These are phyloP conservation scores for Termitomyces sp. DNA, from an alignment of 768 basidiomycete species.

Conservation along the genomic window DNA sequence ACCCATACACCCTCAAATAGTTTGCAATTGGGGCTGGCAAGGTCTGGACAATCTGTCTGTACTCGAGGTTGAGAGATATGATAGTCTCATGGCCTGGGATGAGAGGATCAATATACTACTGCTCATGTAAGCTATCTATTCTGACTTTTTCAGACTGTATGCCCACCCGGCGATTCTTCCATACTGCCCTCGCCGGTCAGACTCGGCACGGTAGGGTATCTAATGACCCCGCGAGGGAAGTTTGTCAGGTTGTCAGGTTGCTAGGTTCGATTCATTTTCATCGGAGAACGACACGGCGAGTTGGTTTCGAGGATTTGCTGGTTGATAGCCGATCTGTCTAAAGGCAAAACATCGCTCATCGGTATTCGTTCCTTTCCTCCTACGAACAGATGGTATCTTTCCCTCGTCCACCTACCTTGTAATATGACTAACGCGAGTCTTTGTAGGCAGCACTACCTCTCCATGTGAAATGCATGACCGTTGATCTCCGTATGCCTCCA, in stretches of 20 bases:
- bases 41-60: background rate
- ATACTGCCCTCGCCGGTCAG: slow-evolving; percentile 58
- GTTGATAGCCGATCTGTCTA: no score
- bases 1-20: slow-evolving; percentile 21
- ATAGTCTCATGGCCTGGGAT: slow-evolving; percentile 34
- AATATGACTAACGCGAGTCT: no score
- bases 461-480: no score
- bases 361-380: no score
- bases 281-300: no score
- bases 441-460: no score
- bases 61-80: slow-evolving; percentile 20
- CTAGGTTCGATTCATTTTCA: slow-evolving; percentile 67
- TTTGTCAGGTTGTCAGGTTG: slow-evolving; percentile 72
- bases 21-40: slow-evolving; percentile 13
- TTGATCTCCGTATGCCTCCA: no score
- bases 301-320: no score
- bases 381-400: no score
- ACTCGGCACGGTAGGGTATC: slow-evolving; percentile 74
- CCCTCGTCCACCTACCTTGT: no score
- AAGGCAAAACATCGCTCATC: no score
- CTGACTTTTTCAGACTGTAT: background rate
- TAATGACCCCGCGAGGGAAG: slow-evolving; percentile 59
- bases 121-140: slow-evolving; percentile 44
- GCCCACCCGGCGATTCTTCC: slow-evolving; percentile 52
- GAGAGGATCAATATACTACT: slow-evolving; percentile 49